These are phyloP conservation scores for Penicillium salamii DNA, from an alignment of 495 filamentous ascomycete species.

Conservation along the genomic window DNA sequence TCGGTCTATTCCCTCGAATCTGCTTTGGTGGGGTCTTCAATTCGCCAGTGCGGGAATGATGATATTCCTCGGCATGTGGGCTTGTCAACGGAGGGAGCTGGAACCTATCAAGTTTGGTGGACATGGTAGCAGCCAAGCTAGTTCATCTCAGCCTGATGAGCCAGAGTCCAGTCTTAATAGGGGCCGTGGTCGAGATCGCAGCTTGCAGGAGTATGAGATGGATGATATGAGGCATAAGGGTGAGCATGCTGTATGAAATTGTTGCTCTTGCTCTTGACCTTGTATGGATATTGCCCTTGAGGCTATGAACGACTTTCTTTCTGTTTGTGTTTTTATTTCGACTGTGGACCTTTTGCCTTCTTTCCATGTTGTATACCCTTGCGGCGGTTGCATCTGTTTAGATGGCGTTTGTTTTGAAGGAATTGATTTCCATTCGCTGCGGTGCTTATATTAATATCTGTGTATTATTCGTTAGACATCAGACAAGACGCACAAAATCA, in stretches of 20 bases:
- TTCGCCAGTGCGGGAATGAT: constrained; percentile 64
- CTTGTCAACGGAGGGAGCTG: constrained; percentile 85
- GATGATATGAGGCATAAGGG: constrained; percentile 56
- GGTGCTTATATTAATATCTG: constrained; percentile 13
- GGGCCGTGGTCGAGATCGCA: constrained; percentile 36
- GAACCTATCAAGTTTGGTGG: constrained; percentile 86
- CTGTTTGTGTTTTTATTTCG: constrained; percentile 4
- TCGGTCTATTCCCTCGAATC: constrained; percentile 64
- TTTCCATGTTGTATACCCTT: constrained; percentile 35
- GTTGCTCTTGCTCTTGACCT: background rate
- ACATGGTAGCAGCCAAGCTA: constrained; percentile 27
- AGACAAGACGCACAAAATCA: background rate
- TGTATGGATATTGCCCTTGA: background rate
- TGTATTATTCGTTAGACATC: background rate
- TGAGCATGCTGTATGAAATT: constrained; percentile 33
- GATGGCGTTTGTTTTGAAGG: constrained; percentile 35
- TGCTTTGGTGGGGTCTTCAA: constrained; percentile 88
- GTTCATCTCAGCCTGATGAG: constrained; percentile 22
- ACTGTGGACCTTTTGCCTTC: background rate
- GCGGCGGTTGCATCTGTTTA: constrained; percentile 35
- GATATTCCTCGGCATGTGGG: constrained; percentile 77
- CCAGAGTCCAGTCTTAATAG: constrained; percentile 31
- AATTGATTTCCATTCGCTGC: constrained; percentile 15
- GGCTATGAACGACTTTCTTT: constrained; percentile 6
- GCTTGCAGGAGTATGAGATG: constrained; percentile 75